Percentiles rank a stretch among this genome's conserved stretches.
phyloP scores from a whole-genome alignment of 2,329 filamentous ascomycete genomes.

The Fusarium newnesense region DNA sequence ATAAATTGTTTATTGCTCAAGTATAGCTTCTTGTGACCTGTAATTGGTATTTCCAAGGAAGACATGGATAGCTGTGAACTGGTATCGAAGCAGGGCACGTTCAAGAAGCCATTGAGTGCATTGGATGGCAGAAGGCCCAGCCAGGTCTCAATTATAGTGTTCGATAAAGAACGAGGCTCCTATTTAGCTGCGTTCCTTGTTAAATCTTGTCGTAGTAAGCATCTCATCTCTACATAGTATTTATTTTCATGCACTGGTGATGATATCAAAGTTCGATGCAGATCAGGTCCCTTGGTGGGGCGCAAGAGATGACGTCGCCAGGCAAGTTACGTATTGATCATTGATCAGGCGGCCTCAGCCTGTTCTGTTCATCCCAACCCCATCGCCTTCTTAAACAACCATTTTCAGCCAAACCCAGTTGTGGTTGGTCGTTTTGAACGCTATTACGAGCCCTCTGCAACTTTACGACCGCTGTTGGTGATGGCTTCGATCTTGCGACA shows the following conservation, averaged over 20 bases:
- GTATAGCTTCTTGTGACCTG: neutral
- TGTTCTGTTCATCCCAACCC: slow-evolving; percentile 6
- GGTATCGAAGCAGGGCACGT: too few relatives aligned
- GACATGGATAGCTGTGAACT: neutral
- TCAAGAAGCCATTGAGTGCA: neutral
- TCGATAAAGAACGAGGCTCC: fast-evolving
- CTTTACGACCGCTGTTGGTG: neutral
- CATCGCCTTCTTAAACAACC: neutral
- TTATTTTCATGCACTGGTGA: neutral
- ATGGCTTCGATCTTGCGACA: slow-evolving; percentile 86
- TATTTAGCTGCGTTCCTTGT: neutral
- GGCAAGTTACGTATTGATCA: slow-evolving; percentile 1
- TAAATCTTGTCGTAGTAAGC: neutral
- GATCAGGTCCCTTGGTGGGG: slow-evolving; percentile 25
- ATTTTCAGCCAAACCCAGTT: neutral
- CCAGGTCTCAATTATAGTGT: too few relatives aligned
- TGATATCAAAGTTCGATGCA: slow-evolving; percentile 16
- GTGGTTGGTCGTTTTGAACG: neutral
- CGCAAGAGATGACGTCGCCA: slow-evolving; percentile 39
- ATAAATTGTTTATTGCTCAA: neutral
- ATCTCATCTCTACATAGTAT: neutral
- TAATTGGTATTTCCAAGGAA: too few relatives aligned
- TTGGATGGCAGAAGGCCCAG: fast-evolving
- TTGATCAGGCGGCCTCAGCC: slow-evolving; percentile 13
- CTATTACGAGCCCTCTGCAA: too few relatives aligned